Evolutionary conservation across 306 rosid species (phyloP), one percentile per base, ranked within the genome.

Genomic region (Pterocarpus santalinus): DNA sequence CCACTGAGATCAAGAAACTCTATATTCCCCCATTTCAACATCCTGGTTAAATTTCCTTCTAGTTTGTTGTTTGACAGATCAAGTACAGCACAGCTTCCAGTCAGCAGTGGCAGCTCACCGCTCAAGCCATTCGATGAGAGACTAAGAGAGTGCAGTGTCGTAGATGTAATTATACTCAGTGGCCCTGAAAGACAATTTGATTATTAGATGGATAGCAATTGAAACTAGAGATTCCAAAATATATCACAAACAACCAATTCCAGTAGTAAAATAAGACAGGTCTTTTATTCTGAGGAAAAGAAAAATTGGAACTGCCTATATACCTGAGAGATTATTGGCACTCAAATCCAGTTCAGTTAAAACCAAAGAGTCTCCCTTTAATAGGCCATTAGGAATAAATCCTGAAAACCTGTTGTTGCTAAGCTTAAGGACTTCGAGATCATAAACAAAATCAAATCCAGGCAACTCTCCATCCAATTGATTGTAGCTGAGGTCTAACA

Each of bases 291-390:
- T 11, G 69, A 77, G 15, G 33, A 80, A 79, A 69, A 13, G 28
- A 81, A 33, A 65, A 47, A 36, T 6, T 13, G 34, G 65, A 80
- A 75, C n/a, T 52, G 57, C 16, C 15, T 11, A 80, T 61, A 38
- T 88, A 95, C 99, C 99, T 87, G 99, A 87, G 75, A 96, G 97
- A 76, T 96, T 92, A 87, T 96, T 96, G 90, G 85, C 97, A 73
- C 99, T 96, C 94, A 96, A 89, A 90, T 96, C 99, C 44, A 96
- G 85, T 76, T 96, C 98, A 46, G 75, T 86, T 67, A 94, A 82
- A 69, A 93, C 97, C 78, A 90, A 83, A 81, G 99, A 80, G 83
- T 96, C 99, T 60, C 99, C 99, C 86, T 90, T 94, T 34, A 96
- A 80, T 22, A 96, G 89, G 70, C 89, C 92, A 80, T 49, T 85